Evolutionary conservation across 495 filamentous ascomycete genomes (phyloP), one percentile per base, ranked within the genome.

Genomic region (Staphylotrichum longicolle): DNA sequence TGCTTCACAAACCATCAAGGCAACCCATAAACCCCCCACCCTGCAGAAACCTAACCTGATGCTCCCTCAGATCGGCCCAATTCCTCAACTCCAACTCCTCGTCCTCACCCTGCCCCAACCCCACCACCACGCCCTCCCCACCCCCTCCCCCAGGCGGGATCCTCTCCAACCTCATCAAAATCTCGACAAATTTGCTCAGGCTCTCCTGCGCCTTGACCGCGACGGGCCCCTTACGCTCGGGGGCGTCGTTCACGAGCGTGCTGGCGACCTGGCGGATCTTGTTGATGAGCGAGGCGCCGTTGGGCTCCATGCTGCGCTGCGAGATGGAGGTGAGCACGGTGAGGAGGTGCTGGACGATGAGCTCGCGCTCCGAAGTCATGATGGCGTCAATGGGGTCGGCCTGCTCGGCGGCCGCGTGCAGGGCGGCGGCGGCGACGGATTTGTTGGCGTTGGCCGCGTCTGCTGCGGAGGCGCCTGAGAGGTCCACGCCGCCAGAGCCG

Each of bases 291-390:
- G 86, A 89, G 47, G 81, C 82, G 15, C 85, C 88, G 67, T 91
- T 93, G 2, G 91, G 88, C 70, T 94, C 90, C 79, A 93, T 88
- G 70, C 90, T 89, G 50, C 89, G 81, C 75, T 90, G 86, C 56
- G 84, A 86, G 66, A 96, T 87, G 37, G 83, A 87, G 12, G 77
- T 77, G 9, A 96, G 72, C 7, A 93, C 83, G 0, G 82, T 73
- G 4, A 93, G 78, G 0, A 96, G 80, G 68, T 88, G 85, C 50
- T 88, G 85, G n/a, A 92, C 84, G 11, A 94, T 87, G 0, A 83
- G 74, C 62, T 91, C 88, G 3, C 88, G 82, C 75, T 95, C 91
- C 51, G 78, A 72, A 0, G 78, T 72, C 83, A 94, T 87, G 58
- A 70, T 71, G 11, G 80, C 76, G 40, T 80, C 78, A 40, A 83